Percentiles rank a stretch among this genome's conserved stretches.
Evolutionary conservation across 331 rosid genomes (phyloP).

Genomic region (Pyracantha coccinea): DNA sequence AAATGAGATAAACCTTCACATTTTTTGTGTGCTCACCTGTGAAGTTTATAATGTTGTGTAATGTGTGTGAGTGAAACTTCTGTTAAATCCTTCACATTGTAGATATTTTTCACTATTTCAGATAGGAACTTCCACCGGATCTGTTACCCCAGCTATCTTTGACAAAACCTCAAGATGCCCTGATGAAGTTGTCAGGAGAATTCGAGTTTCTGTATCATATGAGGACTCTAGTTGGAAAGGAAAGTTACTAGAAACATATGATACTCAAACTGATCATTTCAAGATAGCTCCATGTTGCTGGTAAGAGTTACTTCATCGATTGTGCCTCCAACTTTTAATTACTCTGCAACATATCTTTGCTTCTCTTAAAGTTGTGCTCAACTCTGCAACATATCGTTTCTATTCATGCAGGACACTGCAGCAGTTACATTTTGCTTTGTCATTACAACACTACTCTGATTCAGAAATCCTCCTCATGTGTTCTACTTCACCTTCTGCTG

Average conservation of each 20-base stretch:
- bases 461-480: constrained; percentile 57
- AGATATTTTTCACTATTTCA: constrained; percentile 15
- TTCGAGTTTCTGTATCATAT: constrained; percentile 49
- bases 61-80: neutral
- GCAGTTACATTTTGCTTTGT: constrained; percentile 27
- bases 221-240: constrained; percentile 57
- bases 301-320: constrained; percentile 27
- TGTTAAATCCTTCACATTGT: neutral
- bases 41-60: neutral
- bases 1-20: neutral
- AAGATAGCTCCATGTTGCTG: constrained; percentile 71
- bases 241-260: constrained; percentile 77
- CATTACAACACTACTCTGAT: constrained; percentile 41
- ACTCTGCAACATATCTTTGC: neutral
- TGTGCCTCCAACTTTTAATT: constrained; percentile 13
- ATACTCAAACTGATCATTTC: constrained; percentile 54
- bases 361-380: neutral
- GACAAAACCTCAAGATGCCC: constrained; percentile 75
- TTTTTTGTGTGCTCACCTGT: neutral
- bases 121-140: constrained; percentile 65
- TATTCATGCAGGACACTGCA: constrained; percentile 38
- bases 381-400: neutral
- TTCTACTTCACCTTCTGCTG: constrained; percentile 83
- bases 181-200: constrained; percentile 78
- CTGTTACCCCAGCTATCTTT: constrained; percentile 56